A percentile compares a stretch with the other conserved stretches of the same genome.
These are phyloP conservation scores for Achaetomium macrosporum DNA, from an alignment of 2,329 filamentous ascomycete genomes.

Conservation along the genomic window DNA sequence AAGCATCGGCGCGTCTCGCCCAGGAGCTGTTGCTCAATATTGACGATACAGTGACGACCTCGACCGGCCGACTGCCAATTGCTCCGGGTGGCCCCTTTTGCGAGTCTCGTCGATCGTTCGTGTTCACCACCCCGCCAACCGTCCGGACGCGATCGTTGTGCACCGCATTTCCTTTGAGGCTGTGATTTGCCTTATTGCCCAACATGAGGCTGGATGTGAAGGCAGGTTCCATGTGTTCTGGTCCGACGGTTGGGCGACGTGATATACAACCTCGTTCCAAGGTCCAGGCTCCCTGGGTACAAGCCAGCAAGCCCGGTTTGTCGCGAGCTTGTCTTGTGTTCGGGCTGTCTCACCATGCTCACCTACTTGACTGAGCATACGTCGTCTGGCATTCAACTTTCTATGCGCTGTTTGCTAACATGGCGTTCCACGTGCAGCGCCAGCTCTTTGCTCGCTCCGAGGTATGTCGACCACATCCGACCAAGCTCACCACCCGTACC, in stretches of 20 bases:
- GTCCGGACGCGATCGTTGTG: slow-evolving; percentile 17
- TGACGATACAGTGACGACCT: not conserved
- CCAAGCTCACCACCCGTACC: not conserved
- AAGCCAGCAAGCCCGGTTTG: not conserved
- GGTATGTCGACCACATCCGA: slow-evolving; percentile 16
- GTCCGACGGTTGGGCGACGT: slow-evolving; percentile 1
- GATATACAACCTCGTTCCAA: slow-evolving; percentile 15
- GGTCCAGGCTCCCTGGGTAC: not conserved
- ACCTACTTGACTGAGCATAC: not conserved
- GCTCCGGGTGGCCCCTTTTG: slow-evolving; percentile 10
- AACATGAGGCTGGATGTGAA: slow-evolving; percentile 30
- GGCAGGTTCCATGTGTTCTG: slow-evolving; percentile 19
- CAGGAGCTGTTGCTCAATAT: not conserved
- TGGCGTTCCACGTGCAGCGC: slow-evolving; percentile 23
- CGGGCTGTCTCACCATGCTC: not conserved
- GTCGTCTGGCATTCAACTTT: not conserved
- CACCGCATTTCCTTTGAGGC: slow-evolving; percentile 6
- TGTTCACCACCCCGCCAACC: slow-evolving; percentile 19
- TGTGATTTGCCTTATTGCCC: slow-evolving; percentile 10
- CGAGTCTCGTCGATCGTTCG: slow-evolving; percentile 5
- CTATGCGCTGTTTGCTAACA: slow-evolving; percentile 22
- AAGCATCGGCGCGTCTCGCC: not conserved
- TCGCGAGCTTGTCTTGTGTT: not conserved
- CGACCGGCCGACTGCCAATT: slow-evolving; percentile 6
- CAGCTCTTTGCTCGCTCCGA: slow-evolving; percentile 29